Percentiles rank a stretch among this genome's conserved stretches.
These are phyloP conservation scores for Yarrowia sp. DNA, from an alignment of 805 yeast genomes.

Conservation along the genomic window DNA sequence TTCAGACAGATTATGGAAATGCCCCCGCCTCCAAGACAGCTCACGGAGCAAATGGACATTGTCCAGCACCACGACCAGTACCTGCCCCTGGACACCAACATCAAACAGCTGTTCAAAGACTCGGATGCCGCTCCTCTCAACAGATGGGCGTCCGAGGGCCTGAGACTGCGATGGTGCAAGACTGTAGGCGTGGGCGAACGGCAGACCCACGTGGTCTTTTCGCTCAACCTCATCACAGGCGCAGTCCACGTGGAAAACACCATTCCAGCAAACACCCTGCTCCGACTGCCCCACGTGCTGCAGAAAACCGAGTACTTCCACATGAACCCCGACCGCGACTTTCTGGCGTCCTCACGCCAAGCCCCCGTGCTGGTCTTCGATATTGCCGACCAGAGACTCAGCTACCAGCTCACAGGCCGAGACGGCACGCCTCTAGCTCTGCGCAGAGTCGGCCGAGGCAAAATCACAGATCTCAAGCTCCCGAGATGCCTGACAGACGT, in stretches of 20 bases:
- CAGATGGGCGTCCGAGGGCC: slow-evolving; percentile 5
- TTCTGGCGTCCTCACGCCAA: slow-evolving; percentile 26
- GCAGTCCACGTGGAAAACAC: slow-evolving; percentile 2
- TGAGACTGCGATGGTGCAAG: slow-evolving; percentile 32
- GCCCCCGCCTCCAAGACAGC: neutral
- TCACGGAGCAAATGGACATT: neutral
- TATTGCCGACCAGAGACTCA: slow-evolving; percentile 17
- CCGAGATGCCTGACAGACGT: slow-evolving; percentile 13
- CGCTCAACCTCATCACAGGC: neutral
- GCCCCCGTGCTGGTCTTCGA: slow-evolving; percentile 22
- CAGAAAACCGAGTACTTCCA: slow-evolving; percentile 30
- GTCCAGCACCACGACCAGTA: slow-evolving; percentile 8
- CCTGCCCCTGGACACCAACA: neutral
- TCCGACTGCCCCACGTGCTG: slow-evolving; percentile 20
- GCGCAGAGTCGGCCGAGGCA: slow-evolving; percentile 22
- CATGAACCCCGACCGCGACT: slow-evolving; percentile 32
- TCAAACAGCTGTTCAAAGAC: slow-evolving; percentile 9
- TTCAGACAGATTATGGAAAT: slow-evolving; percentile 1
- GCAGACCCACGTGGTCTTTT: slow-evolving; percentile 17
- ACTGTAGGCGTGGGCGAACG: slow-evolving; percentile 4
- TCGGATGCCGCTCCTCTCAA: slow-evolving; percentile 24
- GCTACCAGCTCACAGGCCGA: slow-evolving; percentile 27
- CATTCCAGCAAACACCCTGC: slow-evolving; percentile 15
- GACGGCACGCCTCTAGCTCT: slow-evolving; percentile 29
- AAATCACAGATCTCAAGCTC: slow-evolving; percentile 21